Evolutionary conservation across 257 asterid genomes (phyloP).

Genomic region (Petrea volubilis): DNA sequence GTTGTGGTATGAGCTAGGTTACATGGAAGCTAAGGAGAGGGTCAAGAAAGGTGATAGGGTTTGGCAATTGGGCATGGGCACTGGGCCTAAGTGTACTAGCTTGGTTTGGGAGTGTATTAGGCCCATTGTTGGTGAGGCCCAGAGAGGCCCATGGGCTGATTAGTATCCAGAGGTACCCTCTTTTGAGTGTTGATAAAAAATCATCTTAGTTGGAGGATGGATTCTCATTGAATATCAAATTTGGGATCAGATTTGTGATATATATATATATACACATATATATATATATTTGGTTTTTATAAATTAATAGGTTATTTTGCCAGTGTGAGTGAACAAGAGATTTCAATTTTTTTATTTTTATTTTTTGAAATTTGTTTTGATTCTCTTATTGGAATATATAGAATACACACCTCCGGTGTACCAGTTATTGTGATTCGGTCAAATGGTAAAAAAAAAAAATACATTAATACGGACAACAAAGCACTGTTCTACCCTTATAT

Average conservation of each 20-base stretch:
- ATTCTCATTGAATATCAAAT: not conserved
- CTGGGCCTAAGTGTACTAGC: constrained; percentile 73
- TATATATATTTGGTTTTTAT: not conserved
- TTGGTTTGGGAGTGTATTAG: constrained; percentile 60
- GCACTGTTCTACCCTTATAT: too few relatives aligned
- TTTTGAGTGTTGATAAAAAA: not conserved
- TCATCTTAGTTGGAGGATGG: not conserved
- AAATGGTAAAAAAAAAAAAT: too few relatives aligned
- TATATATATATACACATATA: not conserved
- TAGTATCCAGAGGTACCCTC: constrained; percentile 42
- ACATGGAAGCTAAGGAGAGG: constrained; percentile 72
- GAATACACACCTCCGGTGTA: not conserved
- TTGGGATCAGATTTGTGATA: not conserved
- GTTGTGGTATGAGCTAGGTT: constrained; percentile 71
- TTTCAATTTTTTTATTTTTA: not conserved
- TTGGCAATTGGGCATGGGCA: constrained; percentile 81
- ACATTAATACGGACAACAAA: too few relatives aligned
- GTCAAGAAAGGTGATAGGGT: constrained; percentile 66
- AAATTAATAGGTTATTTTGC: not conserved
- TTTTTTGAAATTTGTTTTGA: too few relatives aligned
- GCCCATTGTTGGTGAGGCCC: constrained; percentile 54
- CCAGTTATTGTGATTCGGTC: not conserved
- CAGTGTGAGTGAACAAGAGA: not conserved
- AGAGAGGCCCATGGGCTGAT: constrained; percentile 70
- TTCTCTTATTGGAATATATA: too few relatives aligned